Evolutionary conservation across 176 grass and related monocot species (phyloP), one percentile per base, ranked within the genome.

Genomic region (sorghum (Sorghum bicolor)): DNA sequence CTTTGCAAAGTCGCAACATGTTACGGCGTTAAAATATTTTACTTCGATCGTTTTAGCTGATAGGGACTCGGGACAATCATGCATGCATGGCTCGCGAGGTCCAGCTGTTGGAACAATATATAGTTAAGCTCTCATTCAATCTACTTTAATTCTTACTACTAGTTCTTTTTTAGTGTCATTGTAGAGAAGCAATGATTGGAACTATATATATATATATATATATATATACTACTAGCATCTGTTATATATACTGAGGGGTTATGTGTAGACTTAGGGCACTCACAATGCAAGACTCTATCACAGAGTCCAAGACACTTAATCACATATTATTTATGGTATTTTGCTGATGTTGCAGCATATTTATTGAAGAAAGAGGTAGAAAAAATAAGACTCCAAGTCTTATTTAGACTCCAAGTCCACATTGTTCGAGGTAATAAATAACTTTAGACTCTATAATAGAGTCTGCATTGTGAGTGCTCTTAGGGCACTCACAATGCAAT

Each of bases 1-100:
- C 55, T 19, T 37, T 37, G 33, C 0, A 88, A 84, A 88, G 67
- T 29, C 66, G 60, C 68, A 76, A 75, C 48, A 39, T 13, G 16
- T 17, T 67, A 34, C 78, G 43, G 43, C 41, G 6, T n/a, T 24
- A 33, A 47, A 67, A 65, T 33, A 74, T 71, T 43, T 26, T 8
- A 25, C 22, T 58, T 64, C 50, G 41, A 58, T 73, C 50, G 41
- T 67, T 73, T 38, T 67, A 17, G 45, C 29, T 37, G 29, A 62
- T 26, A 60, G 19, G 13, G 61, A 76, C 85, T 17, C 24, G 2
- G 55, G 68, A 60, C 63, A 71, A 29, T 67, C 12, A 24, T 80
- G 38, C n/a, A n/a, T n/a, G n/a, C n/a, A n/a, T n/a, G 48, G 55
- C n/a, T 79, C 72, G 62, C 9, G 17, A 47, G 48, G 48, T 55